Percentiles rank a stretch among this genome's conserved stretches.
Evolutionary conservation across 2,329 filamentous ascomycete species (phyloP).

Genomic region (Microcyclospora pomicola): DNA sequence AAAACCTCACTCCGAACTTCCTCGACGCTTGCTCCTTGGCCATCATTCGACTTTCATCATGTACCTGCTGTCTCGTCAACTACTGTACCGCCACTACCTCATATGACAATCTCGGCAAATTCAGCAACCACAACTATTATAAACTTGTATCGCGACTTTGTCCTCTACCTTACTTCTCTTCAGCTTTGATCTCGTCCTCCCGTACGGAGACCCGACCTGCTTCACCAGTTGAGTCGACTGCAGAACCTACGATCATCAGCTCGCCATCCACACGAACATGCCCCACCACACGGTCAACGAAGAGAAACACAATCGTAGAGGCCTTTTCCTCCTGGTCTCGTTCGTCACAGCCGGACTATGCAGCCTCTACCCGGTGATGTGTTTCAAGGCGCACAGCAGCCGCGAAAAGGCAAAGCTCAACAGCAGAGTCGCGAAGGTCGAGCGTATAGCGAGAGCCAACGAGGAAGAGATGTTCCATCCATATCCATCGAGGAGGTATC

Average conservation of each 20-base stretch:
- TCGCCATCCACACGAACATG: constrained; percentile 1
- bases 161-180: no score
- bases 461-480: constrained; percentile 13
- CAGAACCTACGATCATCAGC: background rate
- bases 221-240: no score
- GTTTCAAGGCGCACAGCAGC: constrained; percentile 23
- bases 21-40: no score
- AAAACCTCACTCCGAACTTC: no score
- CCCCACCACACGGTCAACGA: constrained; percentile 20
- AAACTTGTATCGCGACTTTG: no score
- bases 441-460: constrained; percentile 10
- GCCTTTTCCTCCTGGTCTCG: constrained; percentile 18
- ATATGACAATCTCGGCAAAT: no score
- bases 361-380: constrained; percentile 22
- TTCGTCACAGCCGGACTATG: constrained; percentile 21
- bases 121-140: no score
- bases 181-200: no score
- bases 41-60: no score
- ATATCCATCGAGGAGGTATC: constrained; percentile 7
- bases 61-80: no score
- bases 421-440: constrained; percentile 12
- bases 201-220: no score
- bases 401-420: constrained; percentile 17
- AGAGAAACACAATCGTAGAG: constrained; percentile 20
- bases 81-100: no score